Evolutionary conservation across 305 asterid species (phyloP), one percentile per base, ranked within the genome.

Genomic region (Plantago coronopus): DNA sequence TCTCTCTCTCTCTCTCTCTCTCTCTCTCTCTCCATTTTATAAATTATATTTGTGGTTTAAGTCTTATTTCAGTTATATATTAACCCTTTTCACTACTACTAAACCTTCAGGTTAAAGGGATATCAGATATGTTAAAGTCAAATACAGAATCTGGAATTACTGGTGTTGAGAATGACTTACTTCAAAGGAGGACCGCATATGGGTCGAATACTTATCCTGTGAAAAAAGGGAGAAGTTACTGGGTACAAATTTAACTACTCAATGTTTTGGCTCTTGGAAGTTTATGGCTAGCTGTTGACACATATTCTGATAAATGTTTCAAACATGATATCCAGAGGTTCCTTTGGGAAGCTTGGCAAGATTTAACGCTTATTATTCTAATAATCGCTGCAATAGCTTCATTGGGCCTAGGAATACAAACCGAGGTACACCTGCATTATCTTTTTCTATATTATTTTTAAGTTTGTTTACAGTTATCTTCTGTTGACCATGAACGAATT

Each of bases 261-360:
- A 0, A 10, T 10, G 43, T 38, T 38, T 38, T 38, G 15, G 43
- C 3, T 38, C 9, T 27, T 31, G 7, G 5, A 31, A 10, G 7
- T 4, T 31, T 31, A 31, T 31, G 31, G 31, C 31, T 27, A 27
- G 31, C 4, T 27, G 5, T 27, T 27, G 38, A 38, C 3, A 38
- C 43, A 48, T 20, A 44, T 58, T 60, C 59, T 69, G 43, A 38
- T 38, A 14, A 38, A 38, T 38, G 3, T 3, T 38, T 2, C 43
- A 38, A n/a, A 38, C 43, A 43, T 64, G 27, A 48, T 54, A 17
- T 81, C 62, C 73, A 91, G 98, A 81, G 72, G 69, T 91, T 91
- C 80, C 84, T 91, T 43, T 91, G 95, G 96, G 98, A 91, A 63
- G 85, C 96, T 65, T 88, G 95, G 96, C 95, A 88, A 71, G 98